These are phyloP conservation scores for Fusarium anthophilum DNA, from an alignment of 2,329 filamentous ascomycete species.

Conservation along the genomic window DNA sequence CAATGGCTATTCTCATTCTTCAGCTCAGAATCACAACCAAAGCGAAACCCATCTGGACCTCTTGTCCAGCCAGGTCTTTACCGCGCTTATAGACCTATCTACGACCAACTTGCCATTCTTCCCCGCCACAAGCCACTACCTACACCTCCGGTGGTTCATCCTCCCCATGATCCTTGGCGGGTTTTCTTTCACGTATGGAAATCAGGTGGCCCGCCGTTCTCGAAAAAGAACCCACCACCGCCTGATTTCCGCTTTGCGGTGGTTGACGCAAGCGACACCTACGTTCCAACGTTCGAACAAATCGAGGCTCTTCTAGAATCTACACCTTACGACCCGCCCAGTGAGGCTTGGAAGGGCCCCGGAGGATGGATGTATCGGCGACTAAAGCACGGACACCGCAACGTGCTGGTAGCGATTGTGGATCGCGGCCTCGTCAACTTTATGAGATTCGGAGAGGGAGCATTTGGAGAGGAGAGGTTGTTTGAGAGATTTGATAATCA, in stretches of 20 bases:
- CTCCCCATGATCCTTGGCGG: conserved; percentile 67
- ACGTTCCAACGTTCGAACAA: conserved; percentile 77
- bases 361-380: conserved; percentile 74
- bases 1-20: conserved; percentile 65
- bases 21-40: conserved; percentile 37
- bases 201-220: conserved; percentile 67
- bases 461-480: conserved; percentile 79
- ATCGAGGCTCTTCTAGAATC: conserved; percentile 76
- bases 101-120: conserved; percentile 78
- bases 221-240: conserved; percentile 78
- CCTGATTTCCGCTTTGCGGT: conserved; percentile 90
- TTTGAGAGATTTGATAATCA: conserved; percentile 66
- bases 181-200: conserved; percentile 88
- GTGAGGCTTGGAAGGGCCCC: conserved; percentile 48
- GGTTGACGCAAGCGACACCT: conserved; percentile 76
- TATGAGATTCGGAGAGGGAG: conserved; percentile 80
- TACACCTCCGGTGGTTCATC: conserved; percentile 37
- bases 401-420: conserved; percentile 86
- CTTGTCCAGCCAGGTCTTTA: conserved; percentile 71
- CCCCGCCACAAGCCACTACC: conserved; percentile 70
- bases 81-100: conserved; percentile 76
- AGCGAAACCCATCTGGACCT: conserved; percentile 59
- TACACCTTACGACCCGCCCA: conserved; percentile 74
- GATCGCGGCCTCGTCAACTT: conserved; percentile 93
- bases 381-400: conserved; percentile 84